Evolutionary conservation across 2,329 filamentous ascomycete genomes (phyloP).

Genomic region (Cladosporium cucumerinum): DNA sequence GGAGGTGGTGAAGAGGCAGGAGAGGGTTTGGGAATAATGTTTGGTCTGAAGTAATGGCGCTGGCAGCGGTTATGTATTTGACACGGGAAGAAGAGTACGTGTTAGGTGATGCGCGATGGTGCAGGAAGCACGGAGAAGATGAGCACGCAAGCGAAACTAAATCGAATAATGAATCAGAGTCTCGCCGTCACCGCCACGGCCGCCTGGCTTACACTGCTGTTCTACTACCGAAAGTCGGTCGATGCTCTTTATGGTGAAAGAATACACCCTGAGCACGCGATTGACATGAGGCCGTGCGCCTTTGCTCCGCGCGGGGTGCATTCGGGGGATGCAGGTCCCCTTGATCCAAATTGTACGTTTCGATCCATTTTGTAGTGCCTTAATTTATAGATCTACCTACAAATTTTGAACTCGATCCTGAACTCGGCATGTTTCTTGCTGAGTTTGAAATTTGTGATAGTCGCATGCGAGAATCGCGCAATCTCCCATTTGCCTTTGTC

Average conservation of each 20-base stretch:
- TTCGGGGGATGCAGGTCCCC: neutral
- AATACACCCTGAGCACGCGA: conserved; percentile 6
- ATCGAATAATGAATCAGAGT: neutral
- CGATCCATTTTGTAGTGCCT: neutral
- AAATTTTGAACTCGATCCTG: conserved; percentile 23
- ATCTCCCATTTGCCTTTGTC: neutral
- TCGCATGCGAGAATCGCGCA: neutral
- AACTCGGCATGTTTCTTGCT: neutral
- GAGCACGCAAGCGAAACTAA: neutral
- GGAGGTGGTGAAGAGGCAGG: neutral
- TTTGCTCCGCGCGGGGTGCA: neutral
- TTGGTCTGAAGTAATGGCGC: neutral
- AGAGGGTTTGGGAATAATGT: neutral
- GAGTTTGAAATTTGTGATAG: conserved; percentile 21
- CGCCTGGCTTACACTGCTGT: neutral
- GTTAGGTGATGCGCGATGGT: neutral
- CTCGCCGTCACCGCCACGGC: conserved; percentile 2
- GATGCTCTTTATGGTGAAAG: conserved; percentile 3
- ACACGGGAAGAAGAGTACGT: neutral
- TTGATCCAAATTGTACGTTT: neutral
- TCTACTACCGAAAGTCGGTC: neutral
- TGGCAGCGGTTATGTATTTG: neutral
- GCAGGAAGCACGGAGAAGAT: neutral
- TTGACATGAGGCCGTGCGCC: neutral
- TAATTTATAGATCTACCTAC: neutral